Conservation (phyloP, 331 rosid species). For the Telfairia occidentalis region DNA sequence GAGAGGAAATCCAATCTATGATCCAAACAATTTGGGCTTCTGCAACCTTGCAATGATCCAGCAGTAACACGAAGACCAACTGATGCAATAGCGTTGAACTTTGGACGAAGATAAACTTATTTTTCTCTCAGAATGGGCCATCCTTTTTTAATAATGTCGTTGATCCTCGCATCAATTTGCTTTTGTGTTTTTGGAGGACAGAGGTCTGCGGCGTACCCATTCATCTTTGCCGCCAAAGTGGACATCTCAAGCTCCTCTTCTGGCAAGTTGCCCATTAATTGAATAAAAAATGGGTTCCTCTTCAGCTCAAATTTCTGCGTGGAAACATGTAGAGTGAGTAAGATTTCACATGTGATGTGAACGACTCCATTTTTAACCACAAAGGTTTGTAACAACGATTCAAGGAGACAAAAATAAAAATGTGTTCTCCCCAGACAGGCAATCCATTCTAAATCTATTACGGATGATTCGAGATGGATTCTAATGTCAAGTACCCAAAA, state of each 20-base stretch:
- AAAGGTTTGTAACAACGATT: neutral
- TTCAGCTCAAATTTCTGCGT: conserved; percentile 93
- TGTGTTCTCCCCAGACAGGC: neutral
- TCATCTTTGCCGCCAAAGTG: conserved; percentile 60
- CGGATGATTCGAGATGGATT: neutral
- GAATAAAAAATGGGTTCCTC: conserved; percentile 62
- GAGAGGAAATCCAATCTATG: neutral
- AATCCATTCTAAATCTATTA: neutral
- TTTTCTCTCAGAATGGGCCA: conserved; percentile 82
- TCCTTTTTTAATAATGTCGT: conserved; percentile 60
- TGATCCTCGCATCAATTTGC: conserved; percentile 63
- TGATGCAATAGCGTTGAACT: neutral
- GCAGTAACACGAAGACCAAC: neutral
- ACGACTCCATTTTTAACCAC: neutral
- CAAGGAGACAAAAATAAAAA: neutral
- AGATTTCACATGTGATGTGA: neutral
- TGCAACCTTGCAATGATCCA: neutral
- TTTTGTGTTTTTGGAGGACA: conserved; percentile 66
- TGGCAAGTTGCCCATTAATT: conserved; percentile 73
- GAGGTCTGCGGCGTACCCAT: conserved; percentile 79
- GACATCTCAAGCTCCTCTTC: conserved; percentile 81
- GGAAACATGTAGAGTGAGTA: neutral
- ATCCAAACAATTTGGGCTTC: neutral
- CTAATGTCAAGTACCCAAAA: neutral
- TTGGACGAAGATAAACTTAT: neutral